Conservation (phyloP, 1,284 basidiomycete species). For the Malassezia sp. region DNA sequence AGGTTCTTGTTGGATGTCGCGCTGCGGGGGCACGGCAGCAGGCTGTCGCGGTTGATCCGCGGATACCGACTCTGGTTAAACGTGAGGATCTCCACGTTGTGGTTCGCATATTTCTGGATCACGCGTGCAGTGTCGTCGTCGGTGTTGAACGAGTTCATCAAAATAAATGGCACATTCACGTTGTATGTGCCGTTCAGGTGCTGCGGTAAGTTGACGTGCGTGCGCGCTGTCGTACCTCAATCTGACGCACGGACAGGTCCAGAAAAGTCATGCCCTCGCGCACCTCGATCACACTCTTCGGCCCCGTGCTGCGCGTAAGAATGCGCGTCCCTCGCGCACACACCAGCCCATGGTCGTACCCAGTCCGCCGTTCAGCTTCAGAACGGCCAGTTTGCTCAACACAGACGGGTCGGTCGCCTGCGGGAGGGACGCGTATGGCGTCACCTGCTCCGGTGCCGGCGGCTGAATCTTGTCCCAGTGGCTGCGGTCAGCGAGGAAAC, state of each 20-base stretch:
- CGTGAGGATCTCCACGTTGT: constrained; percentile 49
- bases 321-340: neutral
- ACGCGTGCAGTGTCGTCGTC: constrained; percentile 55
- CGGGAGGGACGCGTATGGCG: constrained; percentile 66
- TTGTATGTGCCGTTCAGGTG: constrained; percentile 56
- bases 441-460: constrained; percentile 81
- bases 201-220: too few species aligned
- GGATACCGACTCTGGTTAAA: constrained; percentile 99
- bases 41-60: constrained; percentile 86
- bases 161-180: constrained; percentile 84
- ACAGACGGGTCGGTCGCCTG: constrained; percentile 38
- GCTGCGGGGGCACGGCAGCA: constrained; percentile 75
- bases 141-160: constrained; percentile 99
- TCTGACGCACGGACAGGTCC: constrained; percentile 90
- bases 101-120: constrained; percentile 98
- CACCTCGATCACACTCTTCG: constrained; percentile 49
- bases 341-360: constrained; percentile 79
- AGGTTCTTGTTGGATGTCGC: constrained; percentile 84
- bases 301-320: constrained; percentile 54
- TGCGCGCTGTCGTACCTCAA: too few species aligned
- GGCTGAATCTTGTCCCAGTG: constrained; percentile 97
- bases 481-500: constrained; percentile 49
- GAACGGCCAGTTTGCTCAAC: constrained; percentile 64
- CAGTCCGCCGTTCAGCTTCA: constrained; percentile 98
- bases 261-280: constrained; percentile 95